Evolutionary conservation across 2,329 filamentous ascomycete genomes (phyloP).

Genomic region (Neocucurbitaria cava): DNA sequence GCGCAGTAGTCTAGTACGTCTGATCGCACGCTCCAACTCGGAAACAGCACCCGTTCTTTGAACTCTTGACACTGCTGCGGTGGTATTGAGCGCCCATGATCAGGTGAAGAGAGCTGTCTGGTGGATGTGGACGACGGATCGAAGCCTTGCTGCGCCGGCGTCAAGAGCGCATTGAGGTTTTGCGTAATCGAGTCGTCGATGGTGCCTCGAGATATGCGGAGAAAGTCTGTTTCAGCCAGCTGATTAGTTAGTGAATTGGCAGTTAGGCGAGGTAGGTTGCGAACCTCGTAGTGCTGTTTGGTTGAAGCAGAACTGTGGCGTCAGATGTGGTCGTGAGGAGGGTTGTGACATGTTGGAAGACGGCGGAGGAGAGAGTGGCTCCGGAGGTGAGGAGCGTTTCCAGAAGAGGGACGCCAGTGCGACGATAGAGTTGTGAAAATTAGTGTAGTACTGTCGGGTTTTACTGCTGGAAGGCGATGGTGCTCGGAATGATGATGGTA

Average conservation of each 20-base stretch:
- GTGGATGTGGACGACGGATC: conserved; percentile 78
- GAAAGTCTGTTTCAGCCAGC: conserved; percentile 71
- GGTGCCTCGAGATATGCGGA: conserved; percentile 80
- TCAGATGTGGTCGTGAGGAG: conserved; percentile 50
- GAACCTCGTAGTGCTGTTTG: conserved; percentile 58
- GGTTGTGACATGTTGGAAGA: conserved; percentile 50
- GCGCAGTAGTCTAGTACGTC: conserved; percentile 90
- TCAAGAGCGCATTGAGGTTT: conserved; percentile 87
- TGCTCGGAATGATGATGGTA: conserved; percentile 18
- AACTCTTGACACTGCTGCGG: conserved; percentile 71
- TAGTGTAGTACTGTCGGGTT: background rate
- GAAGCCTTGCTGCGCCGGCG: conserved; percentile 75
- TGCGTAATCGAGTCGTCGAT: conserved; percentile 95
- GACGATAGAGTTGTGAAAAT: conserved; percentile 3
- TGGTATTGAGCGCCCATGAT: conserved; percentile 62
- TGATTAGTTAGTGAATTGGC: conserved; percentile 45
- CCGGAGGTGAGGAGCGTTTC: conserved; percentile 27
- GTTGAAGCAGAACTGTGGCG: conserved; percentile 61
- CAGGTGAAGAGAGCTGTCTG: conserved; percentile 60
- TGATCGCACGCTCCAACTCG: conserved; percentile 83
- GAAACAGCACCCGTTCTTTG: conserved; percentile 80
- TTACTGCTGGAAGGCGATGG: background rate
- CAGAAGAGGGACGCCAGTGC: conserved; percentile 43
- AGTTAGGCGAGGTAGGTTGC: conserved; percentile 5
- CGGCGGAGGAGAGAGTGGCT: conserved; percentile 12